Conservation (phyloP, 164 flowering plant species). For the Aristolochia fimbriata region DNA sequence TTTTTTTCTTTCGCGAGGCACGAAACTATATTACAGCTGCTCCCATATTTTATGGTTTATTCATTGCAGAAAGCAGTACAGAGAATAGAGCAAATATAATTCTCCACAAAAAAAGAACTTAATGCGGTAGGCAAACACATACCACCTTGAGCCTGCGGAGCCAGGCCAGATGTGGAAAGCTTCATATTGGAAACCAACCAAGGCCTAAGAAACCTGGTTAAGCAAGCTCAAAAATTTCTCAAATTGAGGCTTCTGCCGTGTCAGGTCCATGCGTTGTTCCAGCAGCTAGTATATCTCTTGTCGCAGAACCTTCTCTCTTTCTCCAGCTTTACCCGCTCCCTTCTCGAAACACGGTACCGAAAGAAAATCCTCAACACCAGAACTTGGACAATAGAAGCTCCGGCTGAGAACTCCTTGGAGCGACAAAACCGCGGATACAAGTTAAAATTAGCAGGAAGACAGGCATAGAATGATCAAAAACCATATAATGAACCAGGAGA, state of each 20-base stretch:
- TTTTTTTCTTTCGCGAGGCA: background rate
- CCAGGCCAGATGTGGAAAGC: constrained; percentile 31
- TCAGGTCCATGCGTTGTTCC: background rate
- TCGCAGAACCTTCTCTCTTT: background rate
- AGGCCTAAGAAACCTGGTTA: background rate
- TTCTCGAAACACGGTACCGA: background rate
- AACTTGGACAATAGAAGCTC: background rate
- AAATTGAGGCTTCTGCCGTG: background rate
- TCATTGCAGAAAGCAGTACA: background rate
- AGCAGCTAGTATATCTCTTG: background rate
- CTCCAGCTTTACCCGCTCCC: background rate
- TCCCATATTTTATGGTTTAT: background rate
- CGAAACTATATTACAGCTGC: background rate
- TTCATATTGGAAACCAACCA: constrained; percentile 12
- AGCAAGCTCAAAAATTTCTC: background rate
- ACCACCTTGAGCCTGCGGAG: constrained; percentile 58
- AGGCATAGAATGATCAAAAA: too few species aligned
- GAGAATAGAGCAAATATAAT: background rate
- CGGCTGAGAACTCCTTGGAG: too few species aligned
- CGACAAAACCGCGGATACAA: too few species aligned
- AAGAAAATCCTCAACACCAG: background rate
- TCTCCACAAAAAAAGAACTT: background rate
- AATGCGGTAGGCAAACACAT: constrained; percentile 1
- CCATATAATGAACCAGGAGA: too few species aligned
- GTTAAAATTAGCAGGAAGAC: too few species aligned